Percentiles rank a stretch among this genome's conserved stretches.
Evolutionary conservation across 208 protist species (phyloP).

Genomic region (Giardia duodenalis): DNA sequence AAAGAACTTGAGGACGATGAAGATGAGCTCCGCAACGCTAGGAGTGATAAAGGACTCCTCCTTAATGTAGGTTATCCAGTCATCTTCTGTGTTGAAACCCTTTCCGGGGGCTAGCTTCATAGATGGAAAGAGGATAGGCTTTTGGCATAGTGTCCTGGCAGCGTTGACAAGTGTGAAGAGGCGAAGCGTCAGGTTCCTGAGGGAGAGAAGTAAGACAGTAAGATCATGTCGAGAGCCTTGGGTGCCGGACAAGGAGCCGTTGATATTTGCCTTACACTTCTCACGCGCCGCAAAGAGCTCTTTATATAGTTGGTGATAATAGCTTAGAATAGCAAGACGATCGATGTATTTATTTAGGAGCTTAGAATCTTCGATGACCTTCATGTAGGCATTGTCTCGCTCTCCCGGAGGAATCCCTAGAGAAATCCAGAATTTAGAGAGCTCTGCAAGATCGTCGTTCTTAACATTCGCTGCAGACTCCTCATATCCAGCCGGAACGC

Average conservation of each 20-base stretch:
- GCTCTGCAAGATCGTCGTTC: background rate
- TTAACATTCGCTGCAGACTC: background rate
- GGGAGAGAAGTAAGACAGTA: background rate
- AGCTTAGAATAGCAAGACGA: background rate
- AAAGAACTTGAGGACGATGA: slow-evolving; percentile 2
- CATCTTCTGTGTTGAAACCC: background rate
- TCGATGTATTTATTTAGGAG: background rate
- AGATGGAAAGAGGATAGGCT: background rate
- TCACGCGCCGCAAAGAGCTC: background rate
- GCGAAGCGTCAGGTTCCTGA: background rate
- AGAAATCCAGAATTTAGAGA: background rate
- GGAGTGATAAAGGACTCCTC: background rate
- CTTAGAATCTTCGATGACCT: background rate
- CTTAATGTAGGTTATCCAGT: background rate
- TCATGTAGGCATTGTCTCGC: background rate
- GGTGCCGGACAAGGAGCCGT: background rate
- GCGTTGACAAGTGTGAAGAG: background rate
- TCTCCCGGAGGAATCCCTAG: background rate
- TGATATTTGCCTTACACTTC: background rate
- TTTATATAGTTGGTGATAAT: background rate
- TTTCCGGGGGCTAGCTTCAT: background rate
- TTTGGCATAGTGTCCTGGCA: background rate
- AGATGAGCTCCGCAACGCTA: background rate
- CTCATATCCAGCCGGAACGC: no score
- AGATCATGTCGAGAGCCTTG: background rate